These are phyloP conservation scores for Carex pumila DNA, from an alignment of 176 grass and related monocot species.

Conservation along the genomic window DNA sequence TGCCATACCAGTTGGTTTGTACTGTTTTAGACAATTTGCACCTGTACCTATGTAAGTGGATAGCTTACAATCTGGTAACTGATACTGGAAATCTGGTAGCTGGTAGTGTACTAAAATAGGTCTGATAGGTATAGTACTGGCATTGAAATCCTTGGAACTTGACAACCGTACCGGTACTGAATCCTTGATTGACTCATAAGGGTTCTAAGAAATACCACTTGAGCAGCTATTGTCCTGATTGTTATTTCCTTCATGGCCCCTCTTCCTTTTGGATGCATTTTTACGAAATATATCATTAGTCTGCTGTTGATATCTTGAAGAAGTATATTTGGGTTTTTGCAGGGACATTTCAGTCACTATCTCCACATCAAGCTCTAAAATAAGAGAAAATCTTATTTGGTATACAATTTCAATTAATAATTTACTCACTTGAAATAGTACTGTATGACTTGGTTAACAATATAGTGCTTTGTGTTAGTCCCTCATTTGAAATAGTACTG, in stretches of 20 bases:
- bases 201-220: conserved; percentile 6
- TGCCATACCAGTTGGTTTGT: neutral
- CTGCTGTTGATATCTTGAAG: conserved; percentile 12
- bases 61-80: neutral
- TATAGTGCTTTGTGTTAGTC: neutral
- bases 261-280: conserved; percentile 33
- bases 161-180: neutral
- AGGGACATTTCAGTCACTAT: conserved; percentile 49
- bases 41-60: neutral
- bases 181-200: neutral
- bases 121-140: neutral
- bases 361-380: conserved; percentile 16
- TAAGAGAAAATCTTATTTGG: neutral
- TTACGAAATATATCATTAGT: neutral
- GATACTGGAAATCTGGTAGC: neutral
- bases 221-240: conserved; percentile 25
- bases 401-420: neutral
- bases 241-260: conserved; percentile 24
- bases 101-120: neutral
- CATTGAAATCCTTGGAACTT: neutral
- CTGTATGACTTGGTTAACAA: too few species aligned
- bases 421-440: neutral
- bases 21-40: neutral
- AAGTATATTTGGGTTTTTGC: conserved; percentile 28
- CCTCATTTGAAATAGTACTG: neutral